These are phyloP conservation scores for Arthroderma sp. DNA, from an alignment of 2,329 filamentous ascomycete genomes.

Conservation along the genomic window DNA sequence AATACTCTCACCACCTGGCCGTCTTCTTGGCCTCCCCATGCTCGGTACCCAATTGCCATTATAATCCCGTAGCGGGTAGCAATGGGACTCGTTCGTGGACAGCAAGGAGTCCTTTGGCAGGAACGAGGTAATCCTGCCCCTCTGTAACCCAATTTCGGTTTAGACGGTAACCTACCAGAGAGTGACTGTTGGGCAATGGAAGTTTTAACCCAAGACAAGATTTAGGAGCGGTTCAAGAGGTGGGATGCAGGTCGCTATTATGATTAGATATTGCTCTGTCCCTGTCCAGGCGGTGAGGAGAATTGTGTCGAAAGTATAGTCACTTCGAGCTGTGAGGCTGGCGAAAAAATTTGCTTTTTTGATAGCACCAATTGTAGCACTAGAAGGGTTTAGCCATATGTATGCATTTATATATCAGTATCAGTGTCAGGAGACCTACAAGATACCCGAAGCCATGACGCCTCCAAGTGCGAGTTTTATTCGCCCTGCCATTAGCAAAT, in stretches of 20 bases:
- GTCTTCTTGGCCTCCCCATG: conserved; percentile 3
- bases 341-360: conserved; percentile 9
- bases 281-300: conserved; percentile 7
- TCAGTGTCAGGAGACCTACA: conserved; percentile 4
- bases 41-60: not conserved
- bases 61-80: conserved; percentile 9
- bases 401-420: not conserved
- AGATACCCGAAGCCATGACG: conserved; percentile 9
- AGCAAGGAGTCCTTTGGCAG: not conserved
- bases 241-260: conserved; percentile 13
- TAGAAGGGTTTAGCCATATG: not conserved
- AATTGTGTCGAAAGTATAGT: conserved; percentile 11
- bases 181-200: not conserved
- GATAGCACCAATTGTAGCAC: conserved; percentile 10
- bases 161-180: not conserved
- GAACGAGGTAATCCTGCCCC: not conserved
- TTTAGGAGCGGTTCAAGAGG: conserved; percentile 8
- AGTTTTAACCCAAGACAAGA: not conserved
- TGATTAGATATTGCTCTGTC: conserved; percentile 14
- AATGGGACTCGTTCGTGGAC: not conserved
- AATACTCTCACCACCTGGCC: not conserved
- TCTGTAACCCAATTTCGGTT: not conserved
- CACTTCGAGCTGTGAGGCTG: conserved; percentile 4
- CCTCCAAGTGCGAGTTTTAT: conserved; percentile 9
- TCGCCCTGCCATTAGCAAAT: conserved; percentile 6